Evolutionary conservation across 1,284 basidiomycete species (phyloP), one percentile per base, ranked within the genome.

Genomic region (Schizophyllum amplum): DNA sequence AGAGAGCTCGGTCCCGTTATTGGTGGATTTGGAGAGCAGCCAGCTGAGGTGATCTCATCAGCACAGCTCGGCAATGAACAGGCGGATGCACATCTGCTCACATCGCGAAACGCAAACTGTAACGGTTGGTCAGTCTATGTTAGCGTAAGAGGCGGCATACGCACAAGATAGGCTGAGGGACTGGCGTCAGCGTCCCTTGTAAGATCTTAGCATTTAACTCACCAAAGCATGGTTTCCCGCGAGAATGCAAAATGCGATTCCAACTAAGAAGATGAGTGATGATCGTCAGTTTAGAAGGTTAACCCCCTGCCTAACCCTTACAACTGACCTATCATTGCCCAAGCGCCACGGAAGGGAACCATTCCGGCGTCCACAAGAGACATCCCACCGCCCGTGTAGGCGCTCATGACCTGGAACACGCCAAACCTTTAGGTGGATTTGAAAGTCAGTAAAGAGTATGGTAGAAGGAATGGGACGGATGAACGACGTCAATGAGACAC

Each of bases 351-450:
- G 60, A 83, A 83, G 0, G 80, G 80, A 4, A 81, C 66, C 80
- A 83, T 83, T 25, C 79, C 77, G 27, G 77, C 80, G 62, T 83
- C 81, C 1, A 81, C 78, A 13, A 83, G 65, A 22, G 79, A 79
- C 53, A 82, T 64, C 0, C 81, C 81, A 46, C 78, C 78, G 5
- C 80, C 80, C 0, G 80, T 81, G 59, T 82, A 82, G 0, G 79
- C 75, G 5, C 70, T 75, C 61, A 81, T 75, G 6, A 77, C 70
- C 61, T 81, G 75, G 57, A 80, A 80, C 13, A 76, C 59, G 4
- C 74, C 63, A 60, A 76, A 80, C 76, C 76, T 79, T 51, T n/a
- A 42, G 33, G 33, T 17, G 33, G 13, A 9, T 2, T 42, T 2
- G 2, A 17, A 42, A 13, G 3, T 42, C 33, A 42, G 11, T 3